Conservation (phyloP, 108 stramenopile genomes). For the Discostella pseudostelligera region DNA sequence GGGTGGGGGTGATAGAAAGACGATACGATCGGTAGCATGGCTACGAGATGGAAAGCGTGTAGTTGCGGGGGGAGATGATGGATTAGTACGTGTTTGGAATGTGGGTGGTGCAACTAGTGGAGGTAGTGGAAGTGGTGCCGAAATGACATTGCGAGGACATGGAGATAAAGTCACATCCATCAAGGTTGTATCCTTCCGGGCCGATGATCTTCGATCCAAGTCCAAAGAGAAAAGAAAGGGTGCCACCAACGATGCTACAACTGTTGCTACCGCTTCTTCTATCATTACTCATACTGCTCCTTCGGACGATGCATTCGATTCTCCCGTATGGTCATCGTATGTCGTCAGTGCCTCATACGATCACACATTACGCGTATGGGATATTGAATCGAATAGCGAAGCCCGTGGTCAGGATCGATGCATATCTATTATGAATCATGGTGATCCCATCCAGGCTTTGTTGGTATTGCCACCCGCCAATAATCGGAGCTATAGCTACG, state of each 20-base stretch:
- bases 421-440: slow-evolving; percentile 69
- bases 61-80: slow-evolving; percentile 54
- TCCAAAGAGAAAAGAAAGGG: slow-evolving; percentile 7
- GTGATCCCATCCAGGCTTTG: slow-evolving; percentile 78
- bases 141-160: slow-evolving; percentile 64
- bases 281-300: too few species aligned
- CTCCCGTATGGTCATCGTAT: slow-evolving; percentile 39
- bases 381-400: slow-evolving; percentile 43
- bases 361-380: slow-evolving; percentile 85
- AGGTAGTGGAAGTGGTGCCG: slow-evolving; percentile 33
- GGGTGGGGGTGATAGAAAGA: slow-evolving; percentile 43
- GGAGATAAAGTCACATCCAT: slow-evolving; percentile 59
- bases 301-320: slow-evolving; percentile 10
- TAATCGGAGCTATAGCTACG: slow-evolving; percentile 13
- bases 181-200: slow-evolving; percentile 27
- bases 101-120: slow-evolving; percentile 28
- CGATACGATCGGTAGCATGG: slow-evolving; percentile 64
- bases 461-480: slow-evolving; percentile 51
- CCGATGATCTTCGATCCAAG: slow-evolving; percentile 10
- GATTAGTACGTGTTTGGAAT: slow-evolving; percentile 64
- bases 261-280: neutral
- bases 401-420: slow-evolving; percentile 46
- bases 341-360: slow-evolving; percentile 83
- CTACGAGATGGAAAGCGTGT: slow-evolving; percentile 71
- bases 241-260: neutral